Percentiles rank a stretch among this genome's conserved stretches.
Conservation (phyloP, 148 eudicot genomes). For the Cornus kousa region DNA sequence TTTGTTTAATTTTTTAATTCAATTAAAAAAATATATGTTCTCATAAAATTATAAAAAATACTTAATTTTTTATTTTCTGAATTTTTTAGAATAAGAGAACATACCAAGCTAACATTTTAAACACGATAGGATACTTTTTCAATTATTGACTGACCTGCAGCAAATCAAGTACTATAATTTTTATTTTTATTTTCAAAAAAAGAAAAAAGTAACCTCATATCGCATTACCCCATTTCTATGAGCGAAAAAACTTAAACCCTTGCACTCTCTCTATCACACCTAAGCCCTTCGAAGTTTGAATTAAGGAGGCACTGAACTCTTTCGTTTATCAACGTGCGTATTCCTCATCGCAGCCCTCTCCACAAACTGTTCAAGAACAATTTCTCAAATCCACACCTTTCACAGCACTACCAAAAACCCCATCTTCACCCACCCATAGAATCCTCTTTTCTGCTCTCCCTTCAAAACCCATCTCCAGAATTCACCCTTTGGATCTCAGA, state of each 20-base stretch:
- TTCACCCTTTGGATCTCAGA: slow-evolving; percentile 14
- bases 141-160: no score
- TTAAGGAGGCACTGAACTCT: neutral
- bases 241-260: neutral
- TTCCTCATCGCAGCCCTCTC: slow-evolving; percentile 9
- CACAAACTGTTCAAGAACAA: slow-evolving; percentile 3
- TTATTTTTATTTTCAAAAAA: no score
- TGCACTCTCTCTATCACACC: neutral
- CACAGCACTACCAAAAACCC: neutral
- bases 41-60: no score
- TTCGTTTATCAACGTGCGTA: neutral
- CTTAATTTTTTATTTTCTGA: no score
- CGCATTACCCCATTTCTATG: no score
- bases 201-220: no score
- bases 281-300: neutral
- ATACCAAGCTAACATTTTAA: no score
- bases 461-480: slow-evolving; percentile 15
- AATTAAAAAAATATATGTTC: no score
- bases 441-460: slow-evolving; percentile 10
- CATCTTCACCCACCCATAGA: slow-evolving; percentile 6
- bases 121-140: no score
- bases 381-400: neutral
- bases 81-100: no score
- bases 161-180: no score
- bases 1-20: no score